phyloP scores from a whole-genome alignment of 805 yeast species.

The Candida morakotiae region DNA sequence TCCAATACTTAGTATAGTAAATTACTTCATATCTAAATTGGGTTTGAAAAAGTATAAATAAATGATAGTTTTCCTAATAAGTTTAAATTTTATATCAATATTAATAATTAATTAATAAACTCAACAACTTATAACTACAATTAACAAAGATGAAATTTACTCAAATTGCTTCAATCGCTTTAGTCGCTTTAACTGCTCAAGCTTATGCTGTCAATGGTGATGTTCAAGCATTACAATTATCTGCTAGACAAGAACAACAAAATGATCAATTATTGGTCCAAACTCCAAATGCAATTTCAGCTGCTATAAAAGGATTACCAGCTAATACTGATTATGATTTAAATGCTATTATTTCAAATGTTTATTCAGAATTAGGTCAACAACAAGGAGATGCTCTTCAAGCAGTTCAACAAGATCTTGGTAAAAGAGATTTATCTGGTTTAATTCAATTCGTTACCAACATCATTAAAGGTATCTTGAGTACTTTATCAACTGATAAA shows the following conservation, averaged over 20 bases:
- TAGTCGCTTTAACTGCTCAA: conserved; percentile 2
- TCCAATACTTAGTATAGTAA: too few species aligned
- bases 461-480: conserved; percentile 1
- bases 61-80: too few species aligned
- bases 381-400: not conserved
- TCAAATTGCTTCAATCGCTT: conserved; percentile 3
- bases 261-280: conserved; percentile 2
- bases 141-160: not conserved
- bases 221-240: not conserved
- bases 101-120: too few species aligned
- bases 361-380: conserved; percentile 1
- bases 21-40: too few species aligned
- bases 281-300: conserved; percentile 3
- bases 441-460: not conserved
- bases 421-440: conserved; percentile 1
- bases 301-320: conserved; percentile 2
- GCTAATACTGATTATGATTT: not conserved
- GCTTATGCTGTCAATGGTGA: conserved; percentile 1
- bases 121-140: too few species aligned
- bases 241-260: conserved; percentile 1
- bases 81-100: too few species aligned
- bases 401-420: conserved; percentile 1
- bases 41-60: too few species aligned
- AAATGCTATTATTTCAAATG: conserved; percentile 1
- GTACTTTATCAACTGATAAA: not conserved